These are phyloP conservation scores for Penstemon eatonii DNA, from an alignment of 257 asterid species.

Conservation along the genomic window DNA sequence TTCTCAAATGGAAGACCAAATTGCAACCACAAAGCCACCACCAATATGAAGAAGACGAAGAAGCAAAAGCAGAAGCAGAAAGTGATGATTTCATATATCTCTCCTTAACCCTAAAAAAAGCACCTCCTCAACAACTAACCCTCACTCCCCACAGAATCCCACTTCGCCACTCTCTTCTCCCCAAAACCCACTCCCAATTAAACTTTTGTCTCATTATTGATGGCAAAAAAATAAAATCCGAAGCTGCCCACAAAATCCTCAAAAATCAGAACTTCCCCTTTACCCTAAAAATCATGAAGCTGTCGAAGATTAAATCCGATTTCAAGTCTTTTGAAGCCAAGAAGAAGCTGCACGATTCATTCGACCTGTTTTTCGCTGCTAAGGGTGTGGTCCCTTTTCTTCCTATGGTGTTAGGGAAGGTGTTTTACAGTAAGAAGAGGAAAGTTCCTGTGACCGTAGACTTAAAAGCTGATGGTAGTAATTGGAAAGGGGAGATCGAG, in stretches of 20 bases:
- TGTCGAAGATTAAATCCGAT: conserved; percentile 68
- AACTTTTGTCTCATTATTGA: conserved; percentile 65
- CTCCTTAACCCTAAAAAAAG: conserved; percentile 59
- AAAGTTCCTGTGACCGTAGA: conserved; percentile 68
- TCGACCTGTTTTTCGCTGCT: conserved; percentile 61
- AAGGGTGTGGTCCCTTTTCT: conserved; percentile 45
- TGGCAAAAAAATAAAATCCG: conserved; percentile 60
- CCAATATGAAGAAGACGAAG: conserved; percentile 24
- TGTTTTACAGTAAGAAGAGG: conserved; percentile 69
- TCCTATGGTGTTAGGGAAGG: conserved; percentile 64
- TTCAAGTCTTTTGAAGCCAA: conserved; percentile 61
- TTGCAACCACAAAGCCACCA: conserved; percentile 28
- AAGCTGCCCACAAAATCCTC: conserved; percentile 44
- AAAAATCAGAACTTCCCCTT: conserved; percentile 37
- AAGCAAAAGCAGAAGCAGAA: conserved; percentile 26
- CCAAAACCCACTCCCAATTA: conserved; percentile 25
- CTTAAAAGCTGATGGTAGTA: conserved; percentile 42
- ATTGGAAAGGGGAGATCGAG: conserved; percentile 79
- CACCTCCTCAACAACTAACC: conserved; percentile 46
- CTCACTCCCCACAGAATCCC: conserved; percentile 51
- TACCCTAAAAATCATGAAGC: conserved; percentile 47
- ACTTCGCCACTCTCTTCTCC: conserved; percentile 48
- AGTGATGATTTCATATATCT: conserved; percentile 65
- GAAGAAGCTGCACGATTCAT: conserved; percentile 47
- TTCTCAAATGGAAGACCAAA: conserved; percentile 65